A percentile compares a stretch with the other conserved stretches of the same genome.
Conservation (phyloP, 176 grass and related monocot genomes). For the Poa pratensis region DNA sequence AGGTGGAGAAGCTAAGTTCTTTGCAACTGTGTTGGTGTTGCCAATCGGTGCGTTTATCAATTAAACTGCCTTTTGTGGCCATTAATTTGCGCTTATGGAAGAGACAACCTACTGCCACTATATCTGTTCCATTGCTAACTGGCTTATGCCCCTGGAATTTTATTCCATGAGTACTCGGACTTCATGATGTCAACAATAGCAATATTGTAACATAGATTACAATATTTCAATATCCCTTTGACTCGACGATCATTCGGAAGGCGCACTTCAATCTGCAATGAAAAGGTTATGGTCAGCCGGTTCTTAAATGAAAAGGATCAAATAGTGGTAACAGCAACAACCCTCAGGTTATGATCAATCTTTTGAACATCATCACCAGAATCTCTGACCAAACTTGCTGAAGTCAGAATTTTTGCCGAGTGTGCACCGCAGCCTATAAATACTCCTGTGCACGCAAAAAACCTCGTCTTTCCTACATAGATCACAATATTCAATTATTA, state of each 20-base stretch:
- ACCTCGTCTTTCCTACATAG: slow-evolving; percentile 7
- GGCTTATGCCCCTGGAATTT: neutral
- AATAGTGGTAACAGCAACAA: neutral
- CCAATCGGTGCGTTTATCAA: neutral
- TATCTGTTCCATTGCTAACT: neutral
- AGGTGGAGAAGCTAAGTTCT: slow-evolving; percentile 1
- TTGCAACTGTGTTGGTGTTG: neutral
- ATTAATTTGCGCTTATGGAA: neutral
- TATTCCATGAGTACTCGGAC: neutral
- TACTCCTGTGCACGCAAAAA: slow-evolving; percentile 8
- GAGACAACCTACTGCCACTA: neutral
- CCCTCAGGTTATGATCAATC: neutral
- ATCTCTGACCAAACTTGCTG: slow-evolving; percentile 10
- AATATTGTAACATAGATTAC: slow-evolving; percentile 17
- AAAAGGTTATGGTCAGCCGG: neutral
- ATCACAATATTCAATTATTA: slow-evolving; percentile 1
- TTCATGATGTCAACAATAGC: slow-evolving; percentile 13
- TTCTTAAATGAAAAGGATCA: neutral
- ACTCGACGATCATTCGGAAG: neutral
- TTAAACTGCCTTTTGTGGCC: neutral
- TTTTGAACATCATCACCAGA: neutral
- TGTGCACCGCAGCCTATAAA: neutral
- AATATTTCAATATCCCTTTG: slow-evolving; percentile 14
- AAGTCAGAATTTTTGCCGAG: neutral
- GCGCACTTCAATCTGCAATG: neutral